Conservation (phyloP, 2,329 filamentous ascomycete genomes). For the Hypoxylon sp. region DNA sequence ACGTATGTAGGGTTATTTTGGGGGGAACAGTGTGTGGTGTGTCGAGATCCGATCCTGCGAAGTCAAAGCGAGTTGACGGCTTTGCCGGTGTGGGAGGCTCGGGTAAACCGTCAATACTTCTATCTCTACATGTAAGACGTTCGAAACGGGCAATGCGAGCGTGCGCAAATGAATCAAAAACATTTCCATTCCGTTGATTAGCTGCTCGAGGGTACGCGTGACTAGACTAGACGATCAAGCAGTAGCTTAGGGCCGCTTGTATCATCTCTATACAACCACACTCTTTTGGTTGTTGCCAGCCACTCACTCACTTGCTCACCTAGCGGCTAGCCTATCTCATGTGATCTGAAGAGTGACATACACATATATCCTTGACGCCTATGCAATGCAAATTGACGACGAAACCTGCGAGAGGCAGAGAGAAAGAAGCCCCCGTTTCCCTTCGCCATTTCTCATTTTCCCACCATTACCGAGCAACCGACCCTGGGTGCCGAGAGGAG, state of each 20-base stretch:
- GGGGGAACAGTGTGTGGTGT: no score
- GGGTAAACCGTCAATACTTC: no score
- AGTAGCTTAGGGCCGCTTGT: conserved; percentile 14
- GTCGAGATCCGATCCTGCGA: no score
- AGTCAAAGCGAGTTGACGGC: no score
- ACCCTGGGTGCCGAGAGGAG: conserved; percentile 8
- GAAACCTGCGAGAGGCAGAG: conserved; percentile 44
- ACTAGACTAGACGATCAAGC: conserved; percentile 3
- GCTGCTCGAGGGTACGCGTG: background rate
- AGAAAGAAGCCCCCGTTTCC: conserved; percentile 32
- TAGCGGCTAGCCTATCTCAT: conserved; percentile 28
- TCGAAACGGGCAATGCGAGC: background rate
- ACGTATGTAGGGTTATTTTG: background rate
- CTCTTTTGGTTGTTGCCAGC: conserved; percentile 33
- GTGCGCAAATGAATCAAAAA: background rate
- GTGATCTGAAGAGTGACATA: conserved; percentile 43
- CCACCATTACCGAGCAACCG: conserved; percentile 24
- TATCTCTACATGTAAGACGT: background rate
- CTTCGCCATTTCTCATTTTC: conserved; percentile 38
- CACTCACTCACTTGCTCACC: conserved; percentile 14
- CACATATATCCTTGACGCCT: conserved; percentile 52
- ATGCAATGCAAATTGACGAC: conserved; percentile 55
- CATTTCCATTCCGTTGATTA: conserved; percentile 3
- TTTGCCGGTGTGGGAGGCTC: no score
- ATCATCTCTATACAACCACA: conserved; percentile 26